Base-by-base conservation (phyloP, 75 land plant species). In the Pinus tabuliformis region DNA sequence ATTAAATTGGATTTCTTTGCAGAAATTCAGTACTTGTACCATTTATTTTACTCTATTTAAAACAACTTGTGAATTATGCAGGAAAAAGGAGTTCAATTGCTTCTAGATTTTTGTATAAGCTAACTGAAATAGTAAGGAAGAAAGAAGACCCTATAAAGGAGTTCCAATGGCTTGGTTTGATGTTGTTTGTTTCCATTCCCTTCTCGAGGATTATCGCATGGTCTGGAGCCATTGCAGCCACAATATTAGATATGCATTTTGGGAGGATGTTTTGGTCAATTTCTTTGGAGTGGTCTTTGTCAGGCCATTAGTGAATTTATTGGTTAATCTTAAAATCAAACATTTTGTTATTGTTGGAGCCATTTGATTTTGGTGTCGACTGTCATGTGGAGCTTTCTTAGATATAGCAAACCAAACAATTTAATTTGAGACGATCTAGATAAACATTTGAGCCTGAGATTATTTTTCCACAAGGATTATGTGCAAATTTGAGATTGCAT, bases 21-120 rank as follows among this genome's bases (percentile, higher is more conserved):
- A 97, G 99, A 77, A 97, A 97, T 78, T 95, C 95, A 98, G 80
- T 97, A n/a, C 98, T 95, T 28, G 93, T 97, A 17, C 99, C 99
- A 9, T 82, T 97, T 72, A 88, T 95, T 42, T 57, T 95, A 12
- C 88, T 97, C 61, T 92, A 95, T 79, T 71, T 97, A 86, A 93
- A 88, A 80, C 83, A 56, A 59, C 75, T 92, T 58, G 86, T 89
- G 11, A 54, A 58, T 12, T 89, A 77, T 75, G 78, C 92, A 59
- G 87, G 93, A 26, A 78, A 82, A n/a, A 95, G 80, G 73, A 95
- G 86, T 75, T 56, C 72, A 13, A 24, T 82, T 3, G 89, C 93
- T 11, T 86, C 89, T 52, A 79, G 72, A 16, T 76, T 95, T 2
- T 78, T 97, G 11, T 82, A 94, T 20, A 66, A 68, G 80, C 17